Evolutionary conservation across 225 moss, liverwort and hornwort species (phyloP), one percentile per base, ranked within the genome.

Genomic region (Ulota crispa): DNA sequence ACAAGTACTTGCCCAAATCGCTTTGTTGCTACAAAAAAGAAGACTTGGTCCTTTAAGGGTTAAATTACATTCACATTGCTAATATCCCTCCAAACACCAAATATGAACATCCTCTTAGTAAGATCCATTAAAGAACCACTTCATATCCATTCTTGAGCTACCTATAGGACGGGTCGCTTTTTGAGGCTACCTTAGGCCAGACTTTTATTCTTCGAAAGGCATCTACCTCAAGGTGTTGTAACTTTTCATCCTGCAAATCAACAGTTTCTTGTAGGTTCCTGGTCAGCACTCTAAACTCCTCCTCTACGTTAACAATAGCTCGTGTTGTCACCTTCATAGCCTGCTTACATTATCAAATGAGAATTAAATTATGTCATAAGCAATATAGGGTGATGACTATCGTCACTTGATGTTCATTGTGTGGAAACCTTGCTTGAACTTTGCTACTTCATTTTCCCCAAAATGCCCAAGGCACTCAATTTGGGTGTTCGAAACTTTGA

Each of bases 271-370:
- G 96, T 27, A 94, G 88, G 63, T 93, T 94, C 81, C 88, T 91
- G 3, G 94, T 93, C 42, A 96, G 62, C 36, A 94, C 94, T 73
- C 83, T 81, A 31, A 96, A 94, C 80, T 96, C 94, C 64, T 96
- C 92, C 61, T 94, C 94, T 23, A 96, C 92, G 19, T 96, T 94
- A 20, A 96, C 86, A 45, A 93, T 92, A 11, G 96, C 96, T 54
- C 93, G 75, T 8, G 93, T 96, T 62, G 94, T 89, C 63, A 96
- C 93, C 83, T 96, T 94, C 96, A 94, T 96, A 28, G 96, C 96
- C 93, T 95, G 87, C 19, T 47, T 62, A 74, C 14, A 50, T 0
- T 5, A n/a, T 7, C 3, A 5, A 70, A 64, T 59, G 16, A 7
- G 2, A 63, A 8, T 19, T 9, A 16, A 3, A 43, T 12, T 43